A percentile compares a stretch with the other conserved stretches of the same genome.
These are phyloP conservation scores for Acacia confusa DNA, from an alignment of 306 rosid genomes.

Conservation along the genomic window DNA sequence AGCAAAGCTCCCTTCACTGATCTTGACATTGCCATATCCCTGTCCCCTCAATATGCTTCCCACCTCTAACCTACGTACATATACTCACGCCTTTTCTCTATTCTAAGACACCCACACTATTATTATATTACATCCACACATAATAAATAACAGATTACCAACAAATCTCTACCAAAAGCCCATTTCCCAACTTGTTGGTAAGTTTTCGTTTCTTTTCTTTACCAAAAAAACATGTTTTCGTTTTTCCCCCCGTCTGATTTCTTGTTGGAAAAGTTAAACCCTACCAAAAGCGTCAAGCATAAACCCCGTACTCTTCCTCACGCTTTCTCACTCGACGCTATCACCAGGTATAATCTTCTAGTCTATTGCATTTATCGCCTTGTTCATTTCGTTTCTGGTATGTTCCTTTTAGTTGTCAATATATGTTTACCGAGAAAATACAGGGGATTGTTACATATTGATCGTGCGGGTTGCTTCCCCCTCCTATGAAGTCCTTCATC, in stretches of 20 bases:
- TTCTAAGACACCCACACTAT: not conserved
- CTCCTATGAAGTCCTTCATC: not conserved
- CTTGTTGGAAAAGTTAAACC: conserved; percentile 42
- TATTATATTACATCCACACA: no score
- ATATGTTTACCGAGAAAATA: not conserved
- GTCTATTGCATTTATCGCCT: no score
- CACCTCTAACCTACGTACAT: not conserved
- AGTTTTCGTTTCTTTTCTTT: not conserved
- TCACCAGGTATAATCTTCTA: not conserved
- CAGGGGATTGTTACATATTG: not conserved
- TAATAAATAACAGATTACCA: not conserved
- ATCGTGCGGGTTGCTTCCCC: not conserved
- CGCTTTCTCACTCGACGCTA: not conserved
- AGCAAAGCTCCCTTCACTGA: not conserved
- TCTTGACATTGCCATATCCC: not conserved
- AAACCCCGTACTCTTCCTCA: conserved; percentile 27
- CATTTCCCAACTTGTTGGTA: not conserved
- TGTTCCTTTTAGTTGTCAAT: not conserved
- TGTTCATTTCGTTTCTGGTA: not conserved
- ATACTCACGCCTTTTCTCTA: not conserved
- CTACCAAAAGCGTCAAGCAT: conserved; percentile 15
- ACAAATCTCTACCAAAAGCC: not conserved
- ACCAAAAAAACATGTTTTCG: no score
- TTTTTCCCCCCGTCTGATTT: not conserved
- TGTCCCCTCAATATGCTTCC: not conserved